Base-by-base conservation (phyloP, 495 filamentous ascomycete genomes). In the Podospora bellae-mahoneyi region DNA sequence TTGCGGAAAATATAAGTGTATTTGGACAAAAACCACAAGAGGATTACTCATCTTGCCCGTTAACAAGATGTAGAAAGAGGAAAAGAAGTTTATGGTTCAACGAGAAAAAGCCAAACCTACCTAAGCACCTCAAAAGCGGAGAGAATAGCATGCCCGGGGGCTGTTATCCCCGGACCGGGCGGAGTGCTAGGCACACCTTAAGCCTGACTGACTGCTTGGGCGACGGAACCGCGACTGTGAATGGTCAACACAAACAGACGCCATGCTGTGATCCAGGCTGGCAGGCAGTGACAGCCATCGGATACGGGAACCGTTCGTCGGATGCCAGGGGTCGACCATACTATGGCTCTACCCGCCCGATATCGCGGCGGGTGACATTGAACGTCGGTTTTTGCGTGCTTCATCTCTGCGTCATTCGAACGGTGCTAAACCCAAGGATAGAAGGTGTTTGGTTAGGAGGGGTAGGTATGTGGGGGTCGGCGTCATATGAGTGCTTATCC, bases 61-160 rank as follows among this genome's bases (percentile, higher is more conserved):
- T 10, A 16, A 64, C 55, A 48, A 32, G 32, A 19, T 27, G 19
- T 15, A 55, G 15, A 2, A 56, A 28, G 53, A 7, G n/a, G 4
- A 56, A 63, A 63, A 63, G 26, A 39, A 23, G 64, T 5, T 54
- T 54, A 19, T 32, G 19, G 10, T 61, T 53, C 20, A 61, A 23
- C 26, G 26, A 16, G n/a, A 48, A 66, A 44, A 34, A 66, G 44
- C 39, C 20, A 60, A 30, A 20, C 23, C 39, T 18, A 20, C 23
- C 39, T 18, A 34, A 64, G 53, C 64, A 66, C 56, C 18, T 60
- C 64, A 20, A 26, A 66, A 26, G 64, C 44, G 64, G 54, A 27
- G 61, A 44, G 66, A 68, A 68, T 16, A 63, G 23, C 64, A 48
- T 48, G 39, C 39, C 39, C 39, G 39, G 39, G 39, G 15, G 13